phyloP scores from a whole-genome alignment of 805 yeast genomes.

The Teunomyces cretensis region DNA sequence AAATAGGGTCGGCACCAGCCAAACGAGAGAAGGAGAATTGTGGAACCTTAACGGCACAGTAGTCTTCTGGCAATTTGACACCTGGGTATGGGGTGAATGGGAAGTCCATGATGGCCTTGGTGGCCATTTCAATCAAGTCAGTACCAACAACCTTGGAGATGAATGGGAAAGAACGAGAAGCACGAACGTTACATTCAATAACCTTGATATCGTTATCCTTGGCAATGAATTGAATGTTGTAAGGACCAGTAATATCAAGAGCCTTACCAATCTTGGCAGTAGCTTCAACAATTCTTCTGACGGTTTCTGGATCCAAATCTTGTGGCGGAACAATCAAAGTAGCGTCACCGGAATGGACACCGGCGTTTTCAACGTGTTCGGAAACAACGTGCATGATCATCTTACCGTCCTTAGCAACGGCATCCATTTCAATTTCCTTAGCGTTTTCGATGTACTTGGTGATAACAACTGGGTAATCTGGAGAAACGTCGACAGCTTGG shows the following conservation, averaged over 20 bases:
- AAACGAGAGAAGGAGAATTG: conserved; percentile 96
- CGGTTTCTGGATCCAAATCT: conserved; percentile 89
- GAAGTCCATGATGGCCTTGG: conserved; percentile 88
- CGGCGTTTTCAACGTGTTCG: conserved; percentile 98
- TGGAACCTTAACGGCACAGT: conserved; percentile 95
- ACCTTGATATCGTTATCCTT: conserved; percentile 95
- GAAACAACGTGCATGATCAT: conserved; percentile 96
- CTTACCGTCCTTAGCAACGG: conserved; percentile 93
- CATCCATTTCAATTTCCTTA: conserved; percentile 98
- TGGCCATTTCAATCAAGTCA: conserved; percentile 95
- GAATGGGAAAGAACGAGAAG: conserved; percentile 99
- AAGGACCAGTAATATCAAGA: conserved; percentile 94
- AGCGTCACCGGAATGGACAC: conserved; percentile 99
- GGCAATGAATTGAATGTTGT: conserved; percentile 94
- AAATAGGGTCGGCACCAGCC: conserved; percentile 96
- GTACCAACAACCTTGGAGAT: conserved; percentile 96
- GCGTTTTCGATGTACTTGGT: conserved; percentile 96
- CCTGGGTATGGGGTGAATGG: conserved; percentile 90
- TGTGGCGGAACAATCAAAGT: conserved; percentile 96
- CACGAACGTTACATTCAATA: conserved; percentile 97
- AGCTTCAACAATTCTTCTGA: conserved; percentile 85
- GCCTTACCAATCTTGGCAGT: conserved; percentile 96
- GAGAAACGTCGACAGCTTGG: conserved; percentile 96
- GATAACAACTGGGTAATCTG: conserved; percentile 96
- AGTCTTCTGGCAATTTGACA: conserved; percentile 84